Percentiles rank a stretch among this genome's conserved stretches.
Evolutionary conservation across 2,329 filamentous ascomycete species (phyloP).

Genomic region (Fusarium nisikadoi): DNA sequence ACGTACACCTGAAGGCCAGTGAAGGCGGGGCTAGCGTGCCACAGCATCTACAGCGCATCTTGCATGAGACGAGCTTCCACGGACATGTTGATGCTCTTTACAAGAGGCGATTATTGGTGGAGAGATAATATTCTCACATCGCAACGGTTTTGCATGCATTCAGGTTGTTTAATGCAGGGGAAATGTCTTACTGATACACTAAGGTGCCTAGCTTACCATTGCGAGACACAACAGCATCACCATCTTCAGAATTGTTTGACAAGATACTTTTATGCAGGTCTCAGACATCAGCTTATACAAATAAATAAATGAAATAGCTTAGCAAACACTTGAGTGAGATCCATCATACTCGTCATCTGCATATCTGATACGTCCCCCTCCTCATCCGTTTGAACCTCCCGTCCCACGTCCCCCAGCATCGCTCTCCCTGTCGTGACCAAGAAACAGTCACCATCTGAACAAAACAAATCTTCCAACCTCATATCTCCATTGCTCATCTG

Average conservation of each 20-base stretch:
- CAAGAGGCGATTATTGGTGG: background rate
- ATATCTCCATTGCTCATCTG: background rate
- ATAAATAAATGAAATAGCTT: background rate
- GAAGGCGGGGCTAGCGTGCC: constrained; percentile 12
- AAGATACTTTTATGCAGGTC: background rate
- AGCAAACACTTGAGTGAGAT: background rate
- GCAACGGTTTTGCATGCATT: constrained; percentile 1
- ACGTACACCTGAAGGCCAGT: constrained; percentile 13
- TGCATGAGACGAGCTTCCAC: constrained; percentile 3
- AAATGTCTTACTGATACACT: background rate
- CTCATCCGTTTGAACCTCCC: constrained; percentile 33
- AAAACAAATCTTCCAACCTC: background rate
- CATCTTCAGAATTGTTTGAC: background rate
- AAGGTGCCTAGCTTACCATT: background rate
- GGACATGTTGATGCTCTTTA: background rate
- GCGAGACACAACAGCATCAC: background rate
- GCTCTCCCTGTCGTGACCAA: constrained; percentile 33
- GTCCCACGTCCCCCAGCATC: constrained; percentile 43
- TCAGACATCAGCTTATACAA: background rate
- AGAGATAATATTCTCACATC: background rate
- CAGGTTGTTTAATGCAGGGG: background rate
- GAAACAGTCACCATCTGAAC: background rate
- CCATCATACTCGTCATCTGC: background rate
- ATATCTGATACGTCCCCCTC: constrained; percentile 1
- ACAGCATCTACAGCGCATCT: constrained; percentile 34